phyloP scores from a whole-genome alignment of 2,329 filamentous ascomycete genomes.

The Parasarocladium wereldwijsianum region DNA sequence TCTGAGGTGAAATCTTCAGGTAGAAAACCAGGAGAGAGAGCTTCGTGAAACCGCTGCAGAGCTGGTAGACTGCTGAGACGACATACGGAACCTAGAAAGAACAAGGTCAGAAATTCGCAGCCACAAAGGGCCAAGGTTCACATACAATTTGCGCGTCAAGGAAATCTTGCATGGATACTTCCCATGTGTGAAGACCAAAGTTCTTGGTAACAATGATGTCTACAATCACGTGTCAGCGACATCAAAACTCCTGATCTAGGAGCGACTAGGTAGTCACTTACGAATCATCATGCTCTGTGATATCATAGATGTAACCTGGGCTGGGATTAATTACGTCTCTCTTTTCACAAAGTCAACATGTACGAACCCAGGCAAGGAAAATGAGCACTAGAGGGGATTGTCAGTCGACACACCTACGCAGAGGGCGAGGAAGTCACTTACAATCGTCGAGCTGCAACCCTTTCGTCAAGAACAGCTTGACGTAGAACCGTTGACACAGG shows the following conservation, averaged over 20 bases:
- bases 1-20: conserved; percentile 16
- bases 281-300: conserved; percentile 3
- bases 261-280: not conserved
- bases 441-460: conserved; percentile 12
- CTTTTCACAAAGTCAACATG: too few species aligned
- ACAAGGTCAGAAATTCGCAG: too few species aligned
- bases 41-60: conserved; percentile 19
- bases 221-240: too few species aligned
- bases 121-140: too few species aligned
- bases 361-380: not conserved
- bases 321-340: too few species aligned
- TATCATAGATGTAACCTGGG: too few species aligned
- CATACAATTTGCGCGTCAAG: too few species aligned
- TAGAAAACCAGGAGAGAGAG: conserved; percentile 20
- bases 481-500: conserved; percentile 15
- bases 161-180: too few species aligned
- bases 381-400: conserved; percentile 4
- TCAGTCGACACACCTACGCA: conserved; percentile 8
- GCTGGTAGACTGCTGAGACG: conserved; percentile 15
- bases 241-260: not conserved
- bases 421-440: conserved; percentile 7
- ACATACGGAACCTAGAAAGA: conserved; percentile 12
- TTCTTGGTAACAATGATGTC: too few species aligned
- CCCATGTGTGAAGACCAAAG: too few species aligned
- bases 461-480: conserved; percentile 13